phyloP scores from a whole-genome alignment of 2,329 filamentous ascomycete species.

The Emmonsia crescens region DNA sequence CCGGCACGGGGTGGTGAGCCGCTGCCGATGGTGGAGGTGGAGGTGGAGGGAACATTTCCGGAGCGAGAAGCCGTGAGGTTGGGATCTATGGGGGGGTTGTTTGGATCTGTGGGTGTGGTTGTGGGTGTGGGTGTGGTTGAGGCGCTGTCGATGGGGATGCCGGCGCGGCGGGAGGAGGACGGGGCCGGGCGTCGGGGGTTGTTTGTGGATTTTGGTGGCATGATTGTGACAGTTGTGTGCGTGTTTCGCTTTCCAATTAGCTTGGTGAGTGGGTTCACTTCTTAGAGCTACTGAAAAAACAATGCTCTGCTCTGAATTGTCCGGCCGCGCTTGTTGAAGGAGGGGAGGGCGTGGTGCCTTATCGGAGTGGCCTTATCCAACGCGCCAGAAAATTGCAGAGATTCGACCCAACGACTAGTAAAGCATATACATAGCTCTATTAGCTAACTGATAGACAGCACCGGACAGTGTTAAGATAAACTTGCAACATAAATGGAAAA shows the following conservation, averaged over 20 bases:
- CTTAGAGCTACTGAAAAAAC: not conserved
- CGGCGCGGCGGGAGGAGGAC: not conserved
- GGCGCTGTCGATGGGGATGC: not conserved
- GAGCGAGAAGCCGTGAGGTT: not conserved
- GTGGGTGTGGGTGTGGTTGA: slow-evolving; percentile 13
- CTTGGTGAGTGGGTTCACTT: not conserved
- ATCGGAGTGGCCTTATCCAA: not conserved
- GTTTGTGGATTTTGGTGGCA: slow-evolving; percentile 12
- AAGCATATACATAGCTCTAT: not conserved
- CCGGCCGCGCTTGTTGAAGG: not conserved
- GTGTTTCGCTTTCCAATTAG: not conserved
- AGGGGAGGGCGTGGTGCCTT: not conserved
- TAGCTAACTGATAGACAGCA: not conserved
- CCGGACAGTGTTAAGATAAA: not conserved
- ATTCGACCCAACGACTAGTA: not conserved
- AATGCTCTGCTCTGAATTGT: not conserved
- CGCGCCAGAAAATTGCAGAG: not conserved
- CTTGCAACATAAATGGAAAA: not conserved
- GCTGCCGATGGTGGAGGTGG: slow-evolving; percentile 3
- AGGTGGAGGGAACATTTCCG: slow-evolving; percentile 4
- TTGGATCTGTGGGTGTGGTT: slow-evolving; percentile 26
- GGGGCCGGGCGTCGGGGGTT: not conserved
- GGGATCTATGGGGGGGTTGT: slow-evolving; percentile 17
- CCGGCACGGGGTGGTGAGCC: slow-evolving; percentile 8
- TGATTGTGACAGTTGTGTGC: slow-evolving; percentile 1